Evolutionary conservation across 495 filamentous ascomycete species (phyloP), one percentile per base, ranked within the genome.

Genomic region (Collariella sp.): DNA sequence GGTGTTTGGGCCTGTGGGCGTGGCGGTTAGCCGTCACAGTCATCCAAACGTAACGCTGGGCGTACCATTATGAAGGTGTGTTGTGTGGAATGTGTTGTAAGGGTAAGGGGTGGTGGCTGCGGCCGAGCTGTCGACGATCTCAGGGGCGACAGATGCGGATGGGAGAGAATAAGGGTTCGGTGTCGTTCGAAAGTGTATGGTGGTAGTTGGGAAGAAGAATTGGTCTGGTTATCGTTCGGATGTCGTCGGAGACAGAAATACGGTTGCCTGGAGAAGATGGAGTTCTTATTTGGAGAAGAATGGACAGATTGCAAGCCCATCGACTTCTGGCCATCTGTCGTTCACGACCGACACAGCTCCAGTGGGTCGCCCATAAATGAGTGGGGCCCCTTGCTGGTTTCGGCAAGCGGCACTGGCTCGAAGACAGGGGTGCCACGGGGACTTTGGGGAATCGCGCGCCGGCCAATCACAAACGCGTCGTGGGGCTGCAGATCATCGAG

Each of bases 1-100:
- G 89, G 91, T 56, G 93, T 98, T 85, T 98, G 93, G 24, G 86
- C 86, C 91, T 98, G 52, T 16, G 1, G 1, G 15, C 2, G 13
- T 5, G 2, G 16, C 31, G 24, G n/a, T 54, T 22, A 48, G 52
- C 43, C 19, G 5, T 38, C 5, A 11, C 24, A 22, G 13, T 20
- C 35, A 9, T 7, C 3, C 9, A 18, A 4, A 7, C 5, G 10
- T 11, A 19, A 7, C n/a, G 24, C 18, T 1, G 5, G 10, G 42
- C 59, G 50, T 63, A 67, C 64, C 64, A 67, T 67, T 62, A 46
- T 58, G 55, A 53, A 9, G 36, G 10, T 49, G 52, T 49, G 29
- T 19, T 16, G 26, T 10, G 23, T 9, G 19, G 9, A 26, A 18
- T 18, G 33, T 13, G 2, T n/a, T n/a, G n/a, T n/a, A 22, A 39